phyloP scores from a whole-genome alignment of 768 basidiomycete genomes.

The Pholiota molesta region DNA sequence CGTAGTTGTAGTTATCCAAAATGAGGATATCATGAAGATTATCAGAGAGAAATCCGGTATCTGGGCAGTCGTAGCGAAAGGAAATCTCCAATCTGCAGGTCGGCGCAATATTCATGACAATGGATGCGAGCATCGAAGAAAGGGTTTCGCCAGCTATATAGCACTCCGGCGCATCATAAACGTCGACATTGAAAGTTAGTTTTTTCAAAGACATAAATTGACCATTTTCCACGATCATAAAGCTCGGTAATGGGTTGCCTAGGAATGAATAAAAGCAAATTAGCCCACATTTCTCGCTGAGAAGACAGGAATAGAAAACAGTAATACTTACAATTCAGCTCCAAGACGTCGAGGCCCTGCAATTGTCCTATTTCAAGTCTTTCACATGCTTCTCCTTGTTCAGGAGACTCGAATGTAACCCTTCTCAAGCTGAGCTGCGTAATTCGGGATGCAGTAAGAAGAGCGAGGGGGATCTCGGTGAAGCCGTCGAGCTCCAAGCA shows the following conservation, averaged over 20 bases:
- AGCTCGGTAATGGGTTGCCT: not conserved
- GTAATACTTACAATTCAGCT: not conserved
- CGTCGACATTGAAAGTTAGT: not conserved
- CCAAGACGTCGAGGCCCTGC: not conserved
- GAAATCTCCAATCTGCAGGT: not conserved
- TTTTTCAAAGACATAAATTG: not conserved
- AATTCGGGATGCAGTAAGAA: not conserved
- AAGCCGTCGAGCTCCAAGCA: not conserved
- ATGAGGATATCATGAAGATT: not conserved
- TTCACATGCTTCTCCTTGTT: not conserved
- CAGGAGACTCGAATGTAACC: not conserved
- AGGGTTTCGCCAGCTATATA: not conserved
- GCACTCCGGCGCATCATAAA: not conserved
- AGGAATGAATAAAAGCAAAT: too few relatives aligned
- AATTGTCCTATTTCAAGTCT: not conserved
- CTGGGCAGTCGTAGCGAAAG: not conserved
- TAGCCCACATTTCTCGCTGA: too few relatives aligned
- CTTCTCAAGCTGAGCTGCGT: not conserved
- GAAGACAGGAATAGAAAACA: not conserved
- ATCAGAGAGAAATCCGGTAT: not conserved
- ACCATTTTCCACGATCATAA: not conserved
- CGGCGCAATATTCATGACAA: not conserved
- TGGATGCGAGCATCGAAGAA: not conserved
- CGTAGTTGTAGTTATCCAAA: not conserved
- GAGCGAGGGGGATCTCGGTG: too few relatives aligned